A percentile compares a stretch with the other conserved stretches of the same genome.
phyloP scores from a whole-genome alignment of 176 grass and related monocot species.

The Triticum turgidum region DNA sequence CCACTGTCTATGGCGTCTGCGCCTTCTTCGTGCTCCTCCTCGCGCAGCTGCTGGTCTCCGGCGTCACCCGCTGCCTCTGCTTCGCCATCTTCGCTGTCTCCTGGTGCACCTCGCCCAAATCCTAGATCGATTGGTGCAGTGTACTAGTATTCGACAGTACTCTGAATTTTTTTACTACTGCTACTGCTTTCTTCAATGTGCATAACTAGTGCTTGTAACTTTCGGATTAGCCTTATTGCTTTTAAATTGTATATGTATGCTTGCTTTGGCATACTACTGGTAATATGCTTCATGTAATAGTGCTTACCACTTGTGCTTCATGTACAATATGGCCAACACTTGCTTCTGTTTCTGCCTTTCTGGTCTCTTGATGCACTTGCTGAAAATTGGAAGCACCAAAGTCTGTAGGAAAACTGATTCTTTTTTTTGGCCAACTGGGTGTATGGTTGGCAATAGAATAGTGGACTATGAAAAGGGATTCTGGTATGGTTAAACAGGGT shows the following conservation, averaged over 20 bases:
- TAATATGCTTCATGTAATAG: not conserved
- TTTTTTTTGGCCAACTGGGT: not conserved
- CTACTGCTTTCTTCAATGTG: slow-evolving; percentile 17
- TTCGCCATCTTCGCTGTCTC: too few species aligned
- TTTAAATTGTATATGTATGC: not conserved
- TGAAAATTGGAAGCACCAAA: not conserved
- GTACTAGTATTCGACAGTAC: too few species aligned
- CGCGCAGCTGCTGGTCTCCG: too few species aligned
- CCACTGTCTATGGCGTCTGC: too few species aligned
- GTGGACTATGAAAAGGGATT: not conserved
- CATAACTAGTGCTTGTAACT: not conserved
- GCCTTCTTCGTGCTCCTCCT: too few species aligned
- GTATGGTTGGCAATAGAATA: not conserved
- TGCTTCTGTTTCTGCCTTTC: slow-evolving; percentile 2
- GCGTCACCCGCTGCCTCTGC: too few species aligned
- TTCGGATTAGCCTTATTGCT: not conserved
- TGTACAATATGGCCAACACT: not conserved
- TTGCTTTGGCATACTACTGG: not conserved
- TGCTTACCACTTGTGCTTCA: not conserved
- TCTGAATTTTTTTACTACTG: too few species aligned
- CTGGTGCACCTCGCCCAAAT: too few species aligned
- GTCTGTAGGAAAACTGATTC: not conserved
- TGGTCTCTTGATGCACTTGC: not conserved
- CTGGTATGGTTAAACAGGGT: not conserved
- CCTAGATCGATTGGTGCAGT: too few species aligned